These are phyloP conservation scores for Paracoccidioides brasiliensis DNA, from an alignment of 2,329 filamentous ascomycete species.

Conservation along the genomic window DNA sequence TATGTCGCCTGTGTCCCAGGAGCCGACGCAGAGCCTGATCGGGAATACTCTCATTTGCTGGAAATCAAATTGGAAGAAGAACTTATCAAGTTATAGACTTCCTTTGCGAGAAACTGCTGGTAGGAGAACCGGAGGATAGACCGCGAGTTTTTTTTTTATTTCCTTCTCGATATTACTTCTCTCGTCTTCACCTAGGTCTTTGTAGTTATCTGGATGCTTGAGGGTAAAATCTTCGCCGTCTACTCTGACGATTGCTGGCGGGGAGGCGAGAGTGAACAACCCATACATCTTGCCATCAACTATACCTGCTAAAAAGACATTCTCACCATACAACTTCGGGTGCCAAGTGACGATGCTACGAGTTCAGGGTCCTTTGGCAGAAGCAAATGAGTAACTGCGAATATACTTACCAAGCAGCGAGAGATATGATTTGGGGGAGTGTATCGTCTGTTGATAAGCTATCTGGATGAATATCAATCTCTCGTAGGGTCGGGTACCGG, in stretches of 20 bases:
- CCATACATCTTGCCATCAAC: conserved; percentile 13
- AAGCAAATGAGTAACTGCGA: conserved; percentile 18
- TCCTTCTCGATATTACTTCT: not conserved
- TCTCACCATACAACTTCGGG: conserved; percentile 26
- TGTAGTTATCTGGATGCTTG: not conserved
- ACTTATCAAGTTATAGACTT: not conserved
- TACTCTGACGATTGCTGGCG: not conserved
- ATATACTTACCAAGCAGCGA: conserved; percentile 22
- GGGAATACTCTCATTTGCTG: not conserved
- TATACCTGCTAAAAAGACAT: conserved; percentile 24
- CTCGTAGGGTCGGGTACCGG: conserved; percentile 16
- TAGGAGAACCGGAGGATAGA: not conserved
- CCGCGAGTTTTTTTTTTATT: not conserved
- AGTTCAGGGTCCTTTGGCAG: conserved; percentile 15
- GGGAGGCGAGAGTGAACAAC: not conserved
- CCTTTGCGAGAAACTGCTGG: not conserved
- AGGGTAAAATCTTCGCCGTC: not conserved
- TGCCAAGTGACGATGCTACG: conserved; percentile 25
- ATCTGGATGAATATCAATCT: conserved; percentile 15
- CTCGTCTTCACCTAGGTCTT: not conserved
- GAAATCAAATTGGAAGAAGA: not conserved
- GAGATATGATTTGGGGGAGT: conserved; percentile 16
- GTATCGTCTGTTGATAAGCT: conserved; percentile 17
- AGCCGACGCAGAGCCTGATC: not conserved
- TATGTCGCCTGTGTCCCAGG: not conserved